phyloP scores from a whole-genome alignment of 345 rosid species.

The Pistacia integerrima region DNA sequence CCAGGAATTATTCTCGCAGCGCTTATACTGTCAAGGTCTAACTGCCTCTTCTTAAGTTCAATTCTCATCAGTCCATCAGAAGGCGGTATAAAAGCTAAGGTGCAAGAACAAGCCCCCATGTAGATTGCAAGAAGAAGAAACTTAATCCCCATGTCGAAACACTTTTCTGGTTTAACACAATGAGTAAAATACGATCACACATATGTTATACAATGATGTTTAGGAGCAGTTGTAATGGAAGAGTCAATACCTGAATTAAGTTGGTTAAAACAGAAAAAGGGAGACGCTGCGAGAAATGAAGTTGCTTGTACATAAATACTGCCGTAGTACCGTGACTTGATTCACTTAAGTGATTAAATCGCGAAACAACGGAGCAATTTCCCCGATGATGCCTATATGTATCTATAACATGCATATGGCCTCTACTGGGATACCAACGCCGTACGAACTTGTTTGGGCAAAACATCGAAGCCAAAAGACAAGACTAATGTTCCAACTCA shows the following conservation, averaged over 20 bases:
- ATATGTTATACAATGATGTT: no score
- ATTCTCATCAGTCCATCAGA: constrained; percentile 39
- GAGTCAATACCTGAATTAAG: neutral
- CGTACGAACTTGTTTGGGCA: neutral
- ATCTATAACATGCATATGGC: neutral
- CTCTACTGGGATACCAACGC: neutral
- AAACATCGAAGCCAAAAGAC: neutral
- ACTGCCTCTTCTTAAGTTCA: constrained; percentile 37
- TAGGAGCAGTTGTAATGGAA: neutral
- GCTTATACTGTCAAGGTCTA: constrained; percentile 33
- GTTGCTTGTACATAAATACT: neutral
- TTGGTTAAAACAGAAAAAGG: neutral
- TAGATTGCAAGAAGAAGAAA: constrained; percentile 32
- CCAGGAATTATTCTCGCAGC: constrained; percentile 34
- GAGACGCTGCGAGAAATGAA: neutral
- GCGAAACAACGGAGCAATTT: constrained; percentile 14
- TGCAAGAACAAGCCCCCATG: constrained; percentile 34
- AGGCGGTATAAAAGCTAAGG: constrained; percentile 20
- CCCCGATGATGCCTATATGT: neutral
- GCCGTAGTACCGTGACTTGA: neutral
- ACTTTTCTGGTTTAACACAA: neutral
- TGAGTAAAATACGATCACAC: neutral
- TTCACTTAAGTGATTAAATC: constrained; percentile 2
- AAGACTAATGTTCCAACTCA: neutral
- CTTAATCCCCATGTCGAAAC: constrained; percentile 26